phyloP scores from a whole-genome alignment of 2,329 filamentous ascomycete species.

The Penicillium sp. region DNA sequence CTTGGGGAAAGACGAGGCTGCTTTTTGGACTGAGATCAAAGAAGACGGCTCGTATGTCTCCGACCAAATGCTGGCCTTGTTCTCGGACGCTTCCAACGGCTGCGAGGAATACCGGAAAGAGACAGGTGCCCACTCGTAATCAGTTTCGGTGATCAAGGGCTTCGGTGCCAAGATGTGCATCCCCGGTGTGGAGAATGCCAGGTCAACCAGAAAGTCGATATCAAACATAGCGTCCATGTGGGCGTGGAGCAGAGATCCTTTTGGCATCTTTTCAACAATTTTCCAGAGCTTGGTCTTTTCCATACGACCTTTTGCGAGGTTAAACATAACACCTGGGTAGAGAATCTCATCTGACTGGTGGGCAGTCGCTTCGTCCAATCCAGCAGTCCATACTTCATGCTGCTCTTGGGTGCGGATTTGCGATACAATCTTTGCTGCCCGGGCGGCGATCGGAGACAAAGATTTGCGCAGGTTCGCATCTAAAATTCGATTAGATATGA shows the following conservation, averaged over 20 bases:
- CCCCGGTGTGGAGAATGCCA: slow-evolving; percentile 69
- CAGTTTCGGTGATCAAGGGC: slow-evolving; percentile 56
- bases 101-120: slow-evolving; percentile 62
- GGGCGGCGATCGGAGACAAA: slow-evolving; percentile 75
- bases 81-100: slow-evolving; percentile 46
- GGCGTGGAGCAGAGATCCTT: slow-evolving; percentile 70
- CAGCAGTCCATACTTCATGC: slow-evolving; percentile 72
- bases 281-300: slow-evolving; percentile 82
- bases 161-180: slow-evolving; percentile 68
- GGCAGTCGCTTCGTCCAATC: slow-evolving; percentile 69
- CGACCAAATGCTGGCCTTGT: slow-evolving; percentile 63
- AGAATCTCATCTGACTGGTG: slow-evolving; percentile 63
- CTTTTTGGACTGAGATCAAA: slow-evolving; percentile 60
- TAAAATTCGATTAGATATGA: slow-evolving; percentile 11
- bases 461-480: slow-evolving; percentile 41
- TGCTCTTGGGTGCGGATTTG: slow-evolving; percentile 78
- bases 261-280: slow-evolving; percentile 83
- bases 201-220: slow-evolving; percentile 74
- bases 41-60: slow-evolving; percentile 61
- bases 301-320: slow-evolving; percentile 80
- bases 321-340: slow-evolving; percentile 93
- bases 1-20: slow-evolving; percentile 73
- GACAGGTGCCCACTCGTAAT: slow-evolving; percentile 58
- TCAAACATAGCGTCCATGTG: slow-evolving; percentile 92
- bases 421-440: slow-evolving; percentile 77